These are phyloP conservation scores for Pleurostoma richardsiae DNA, from an alignment of 2,329 filamentous ascomycete species.

Conservation along the genomic window DNA sequence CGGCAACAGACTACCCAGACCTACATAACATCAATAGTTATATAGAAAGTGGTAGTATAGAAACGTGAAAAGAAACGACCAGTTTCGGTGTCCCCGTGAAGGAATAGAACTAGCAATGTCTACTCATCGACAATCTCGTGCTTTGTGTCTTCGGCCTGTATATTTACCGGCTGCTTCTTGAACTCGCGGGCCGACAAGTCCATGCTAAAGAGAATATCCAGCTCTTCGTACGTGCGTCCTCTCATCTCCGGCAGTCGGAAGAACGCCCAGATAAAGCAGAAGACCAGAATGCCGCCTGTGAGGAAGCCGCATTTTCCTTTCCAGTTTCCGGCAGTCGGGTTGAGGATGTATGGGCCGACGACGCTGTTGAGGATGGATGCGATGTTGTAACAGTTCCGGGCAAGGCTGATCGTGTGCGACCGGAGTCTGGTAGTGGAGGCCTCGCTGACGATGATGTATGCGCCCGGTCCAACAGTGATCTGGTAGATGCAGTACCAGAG, in stretches of 20 bases:
- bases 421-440: constrained; percentile 39
- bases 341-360: constrained; percentile 2
- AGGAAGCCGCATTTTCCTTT: constrained; percentile 2
- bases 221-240: constrained; percentile 2
- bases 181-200: constrained; percentile 4
- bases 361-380: not conserved
- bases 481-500: constrained; percentile 40
- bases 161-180: not conserved
- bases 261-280: constrained; percentile 1
- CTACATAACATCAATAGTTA: no score
- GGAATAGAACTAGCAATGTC: no score
- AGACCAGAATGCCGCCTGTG: not conserved
- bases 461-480: constrained; percentile 39
- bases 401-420: not conserved
- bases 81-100: no score
- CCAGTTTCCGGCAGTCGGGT: constrained; percentile 1
- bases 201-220: constrained; percentile 3
- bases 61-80: no score
- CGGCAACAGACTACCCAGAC: no score
- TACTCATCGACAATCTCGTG: no score
- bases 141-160: no score
- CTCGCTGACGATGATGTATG: constrained; percentile 42
- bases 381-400: constrained; percentile 3
- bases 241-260: constrained; percentile 2
- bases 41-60: no score